phyloP scores from a whole-genome alignment of 805 yeast genomes.

The Saccharomycopsis guyanensis region DNA sequence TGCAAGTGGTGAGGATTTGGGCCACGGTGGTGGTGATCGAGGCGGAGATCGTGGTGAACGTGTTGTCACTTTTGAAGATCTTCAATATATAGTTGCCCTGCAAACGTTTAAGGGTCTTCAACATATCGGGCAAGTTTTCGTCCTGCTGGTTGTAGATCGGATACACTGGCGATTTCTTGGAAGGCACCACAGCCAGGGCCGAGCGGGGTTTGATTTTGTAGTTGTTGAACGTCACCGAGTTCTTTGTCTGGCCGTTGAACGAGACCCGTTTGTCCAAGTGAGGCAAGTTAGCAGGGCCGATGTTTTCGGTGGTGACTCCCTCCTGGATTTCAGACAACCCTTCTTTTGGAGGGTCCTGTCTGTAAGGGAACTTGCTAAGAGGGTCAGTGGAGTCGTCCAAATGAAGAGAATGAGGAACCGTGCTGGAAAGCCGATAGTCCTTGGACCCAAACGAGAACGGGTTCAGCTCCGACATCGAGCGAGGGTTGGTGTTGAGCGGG shows the following conservation, averaged over 20 bases:
- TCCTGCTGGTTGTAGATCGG: conserved; percentile 3
- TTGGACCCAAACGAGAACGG: not conserved
- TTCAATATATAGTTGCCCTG: conserved; percentile 46
- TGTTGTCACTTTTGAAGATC: conserved; percentile 75
- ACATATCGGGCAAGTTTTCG: conserved; percentile 7
- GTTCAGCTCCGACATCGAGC: not conserved
- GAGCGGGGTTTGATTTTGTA: not conserved
- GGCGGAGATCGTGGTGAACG: conserved; percentile 74
- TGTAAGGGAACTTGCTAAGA: not conserved
- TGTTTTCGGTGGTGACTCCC: not conserved
- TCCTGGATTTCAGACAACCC: not conserved
- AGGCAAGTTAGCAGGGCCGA: not conserved
- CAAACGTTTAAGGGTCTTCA: conserved; percentile 22
- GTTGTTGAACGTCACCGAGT: conserved; percentile 1
- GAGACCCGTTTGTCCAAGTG: not conserved
- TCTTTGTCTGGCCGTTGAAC: not conserved
- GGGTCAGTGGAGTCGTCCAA: conserved; percentile 9
- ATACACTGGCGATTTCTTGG: not conserved
- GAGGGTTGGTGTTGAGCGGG: not conserved
- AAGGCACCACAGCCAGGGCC: not conserved
- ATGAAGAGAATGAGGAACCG: not conserved
- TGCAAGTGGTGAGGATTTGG: conserved; percentile 62
- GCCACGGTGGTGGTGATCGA: conserved; percentile 70
- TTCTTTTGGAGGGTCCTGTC: not conserved
- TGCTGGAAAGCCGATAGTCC: not conserved